phyloP scores from a whole-genome alignment of 306 rosid genomes.

The Prunus campanulata region DNA sequence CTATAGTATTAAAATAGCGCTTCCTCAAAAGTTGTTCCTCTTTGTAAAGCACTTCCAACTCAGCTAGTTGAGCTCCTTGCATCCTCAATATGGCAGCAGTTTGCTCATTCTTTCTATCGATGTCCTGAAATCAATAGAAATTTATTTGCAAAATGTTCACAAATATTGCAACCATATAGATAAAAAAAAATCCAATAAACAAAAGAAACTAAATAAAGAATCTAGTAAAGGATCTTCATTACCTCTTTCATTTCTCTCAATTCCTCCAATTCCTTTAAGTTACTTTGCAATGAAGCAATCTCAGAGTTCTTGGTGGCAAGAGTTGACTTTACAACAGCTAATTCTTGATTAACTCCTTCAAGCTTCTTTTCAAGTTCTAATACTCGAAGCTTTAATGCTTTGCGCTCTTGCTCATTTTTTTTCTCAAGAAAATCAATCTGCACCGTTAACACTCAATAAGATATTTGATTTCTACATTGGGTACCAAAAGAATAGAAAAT shows the following conservation, averaged over 20 bases:
- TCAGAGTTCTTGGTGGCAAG: slow-evolving; percentile 63
- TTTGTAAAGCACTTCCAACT: slow-evolving; percentile 80
- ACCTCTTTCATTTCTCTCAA: slow-evolving; percentile 98
- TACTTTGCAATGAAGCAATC: slow-evolving; percentile 55
- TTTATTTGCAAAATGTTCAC: background rate
- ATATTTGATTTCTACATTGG: background rate
- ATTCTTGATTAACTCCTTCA: slow-evolving; percentile 47
- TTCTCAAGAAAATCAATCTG: slow-evolving; percentile 55
- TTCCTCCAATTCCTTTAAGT: slow-evolving; percentile 79
- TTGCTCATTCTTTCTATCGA: slow-evolving; percentile 95
- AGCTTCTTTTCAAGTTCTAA: slow-evolving; percentile 66
- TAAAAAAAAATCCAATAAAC: background rate
- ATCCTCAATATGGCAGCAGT: slow-evolving; percentile 82
- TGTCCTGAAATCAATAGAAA: slow-evolving; percentile 55
- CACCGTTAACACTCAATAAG: slow-evolving; percentile 32
- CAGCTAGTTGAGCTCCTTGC: slow-evolving; percentile 94
- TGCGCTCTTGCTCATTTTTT: slow-evolving; percentile 62
- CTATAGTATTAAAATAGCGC: slow-evolving; percentile 89
- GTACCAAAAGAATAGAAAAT: background rate
- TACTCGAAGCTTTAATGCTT: slow-evolving; percentile 47
- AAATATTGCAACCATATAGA: slow-evolving; percentile 2
- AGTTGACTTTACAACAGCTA: slow-evolving; percentile 53
- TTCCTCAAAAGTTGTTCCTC: slow-evolving; percentile 91
- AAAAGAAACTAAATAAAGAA: background rate
- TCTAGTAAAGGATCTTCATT: slow-evolving; percentile 8